A percentile compares a stretch with the other conserved stretches of the same genome.
These are phyloP conservation scores for Crucibulum laeve DNA, from an alignment of 768 basidiomycete genomes.

Conservation along the genomic window DNA sequence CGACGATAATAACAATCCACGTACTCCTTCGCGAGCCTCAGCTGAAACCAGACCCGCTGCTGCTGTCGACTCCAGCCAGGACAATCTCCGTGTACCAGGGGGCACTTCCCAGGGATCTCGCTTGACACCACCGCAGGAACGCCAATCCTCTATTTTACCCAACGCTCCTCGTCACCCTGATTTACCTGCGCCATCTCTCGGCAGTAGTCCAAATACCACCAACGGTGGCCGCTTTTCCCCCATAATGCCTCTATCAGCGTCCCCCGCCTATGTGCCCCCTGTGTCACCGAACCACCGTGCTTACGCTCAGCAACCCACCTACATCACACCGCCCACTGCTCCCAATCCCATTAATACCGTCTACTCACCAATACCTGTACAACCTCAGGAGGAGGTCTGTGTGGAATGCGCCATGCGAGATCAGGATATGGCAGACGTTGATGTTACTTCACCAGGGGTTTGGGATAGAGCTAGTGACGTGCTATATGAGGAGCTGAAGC, in stretches of 20 bases:
- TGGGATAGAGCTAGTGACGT: conserved; percentile 93
- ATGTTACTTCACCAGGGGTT: conserved; percentile 77
- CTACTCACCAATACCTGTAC: conserved; percentile 48
- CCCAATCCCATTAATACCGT: conserved; percentile 59
- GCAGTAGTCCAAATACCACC: conserved; percentile 19
- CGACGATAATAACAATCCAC: conserved; percentile 35
- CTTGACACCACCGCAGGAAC: conserved; percentile 13
- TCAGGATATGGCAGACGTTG: conserved; percentile 95
- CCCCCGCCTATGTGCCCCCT: conserved; percentile 58
- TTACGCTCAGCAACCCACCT: conserved; percentile 73
- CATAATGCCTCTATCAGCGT: conserved; percentile 54
- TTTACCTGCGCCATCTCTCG: conserved; percentile 30
- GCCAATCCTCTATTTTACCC: conserved; percentile 29
- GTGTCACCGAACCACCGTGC: conserved; percentile 65
- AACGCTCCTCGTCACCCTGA: conserved; percentile 43
- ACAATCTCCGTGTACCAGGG: conserved; percentile 18
- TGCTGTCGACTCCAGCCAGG: conserved; percentile 22
- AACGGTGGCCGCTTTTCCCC: conserved; percentile 29
- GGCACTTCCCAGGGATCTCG: conserved; percentile 11
- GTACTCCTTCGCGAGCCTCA: conserved; percentile 28
- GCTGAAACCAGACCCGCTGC: conserved; percentile 29
- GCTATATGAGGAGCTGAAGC: conserved; percentile 70
- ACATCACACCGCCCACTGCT: conserved; percentile 53
- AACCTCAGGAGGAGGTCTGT: conserved; percentile 79
- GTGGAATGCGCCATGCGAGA: conserved; percentile 99